Evolutionary conservation across 1,284 basidiomycete species (phyloP), one percentile per base, ranked within the genome.

Genomic region (Tranzscheliella williamsii): DNA sequence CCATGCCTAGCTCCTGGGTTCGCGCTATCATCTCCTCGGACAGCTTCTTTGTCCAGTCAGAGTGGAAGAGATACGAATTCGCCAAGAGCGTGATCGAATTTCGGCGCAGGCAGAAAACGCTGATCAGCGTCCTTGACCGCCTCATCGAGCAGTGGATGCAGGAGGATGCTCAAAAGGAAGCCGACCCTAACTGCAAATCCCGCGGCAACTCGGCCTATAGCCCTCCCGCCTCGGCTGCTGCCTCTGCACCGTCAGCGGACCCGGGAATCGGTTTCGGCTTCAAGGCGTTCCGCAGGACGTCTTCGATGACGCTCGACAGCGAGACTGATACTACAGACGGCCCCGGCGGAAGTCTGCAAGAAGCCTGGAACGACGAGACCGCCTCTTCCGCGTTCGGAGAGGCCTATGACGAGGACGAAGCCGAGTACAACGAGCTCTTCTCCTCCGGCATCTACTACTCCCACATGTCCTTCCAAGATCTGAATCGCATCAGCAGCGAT

Each of bases 371-470:
- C 22, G 52, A 62, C 12, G 52, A 52, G 5, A 32, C 50, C 29
- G 54, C 47, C 4, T 49, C 53, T 7, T 42, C 53, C 16, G 43
- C 49, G 16, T 57, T 50, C 17, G 45, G 41, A 5, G 49, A 49
- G 4, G 36, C 55, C 23, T 23, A 50, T 12, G 70, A 70, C 30
- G 51, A 58, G 11, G 72, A 72, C 32, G 74, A 76, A 34, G 34
- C 27, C 8, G 72, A 76, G 43, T 73, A 73, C 47, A 38, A 54
- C n/a, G 81, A 80, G 46, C 82, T 94, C 67, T 94, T 96, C 74
- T 79, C 83, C 24, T 80, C 84, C 22, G 89, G 88, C 4, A 90
- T 95, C 22, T 89, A 91, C 79, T 95, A 94, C 76, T 82, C 84
- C 11, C 90, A 92, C 75, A 89, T 94, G 88, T 89, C 47, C 18